Evolutionary conservation across 2,329 filamentous ascomycete genomes (phyloP), one percentile per base, ranked within the genome.

Genomic region (Botrytis fabae): DNA sequence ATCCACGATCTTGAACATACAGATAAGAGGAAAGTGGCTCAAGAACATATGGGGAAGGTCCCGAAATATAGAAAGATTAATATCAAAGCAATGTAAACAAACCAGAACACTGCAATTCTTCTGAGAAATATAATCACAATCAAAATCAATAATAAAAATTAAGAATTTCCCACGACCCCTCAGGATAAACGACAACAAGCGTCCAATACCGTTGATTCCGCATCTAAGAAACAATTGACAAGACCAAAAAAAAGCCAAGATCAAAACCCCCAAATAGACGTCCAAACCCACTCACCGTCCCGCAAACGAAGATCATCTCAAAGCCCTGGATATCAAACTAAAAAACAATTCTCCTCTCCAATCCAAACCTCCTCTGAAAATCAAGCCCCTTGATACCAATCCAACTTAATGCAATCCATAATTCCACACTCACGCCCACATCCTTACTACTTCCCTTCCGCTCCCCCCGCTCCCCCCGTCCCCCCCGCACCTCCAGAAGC

Each of bases 1-100:
- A 28, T 28, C 28, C n/a, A 54, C n/a, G 3, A 28, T 5, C 16
- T 54, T 28, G n/a, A 5, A 3, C 1, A 9, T 28, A 18, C 51
- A 54, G 16, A 54, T 12, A 25, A 51, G 10, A n/a, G 46, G 28
- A 28, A 28, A 28, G 28, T 28, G 28, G 28, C 28, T 28, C 28
- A 28, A 28, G 28, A 28, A 28, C 28, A 28, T 28, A 28, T 28
- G 28, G 28, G 7, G 25, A 18, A 54, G 25, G 28, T 54, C 6
- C 5, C 25, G n/a, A 54, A n/a, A 28, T n/a, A 28, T 16, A 16
- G 25, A 28, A 8, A 8, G 5, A 54, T 28, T 28, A 4, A 4
- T 4, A 25, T 8, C 6, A 0, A 38, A 10, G 8, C 7, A 4
- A n/a, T 1, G 4, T 9, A n/a, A 28, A 28, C 28, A 28, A 2